Base-by-base conservation (phyloP, 75 land plant species). In the Azolla pinnata region DNA sequence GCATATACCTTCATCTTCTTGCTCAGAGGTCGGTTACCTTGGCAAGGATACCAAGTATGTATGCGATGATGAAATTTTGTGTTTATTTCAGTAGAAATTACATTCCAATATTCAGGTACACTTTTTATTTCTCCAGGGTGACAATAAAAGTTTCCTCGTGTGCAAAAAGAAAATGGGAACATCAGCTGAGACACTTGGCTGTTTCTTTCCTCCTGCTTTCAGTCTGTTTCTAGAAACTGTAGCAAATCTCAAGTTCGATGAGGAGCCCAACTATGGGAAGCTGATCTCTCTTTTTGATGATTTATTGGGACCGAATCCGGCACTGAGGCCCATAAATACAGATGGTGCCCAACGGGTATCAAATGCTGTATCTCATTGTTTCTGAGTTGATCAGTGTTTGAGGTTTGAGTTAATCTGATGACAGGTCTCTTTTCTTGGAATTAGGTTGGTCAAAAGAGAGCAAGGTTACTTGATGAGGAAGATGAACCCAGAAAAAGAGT, bases 111-210 rank as follows among this genome's bases (percentile, higher is more conserved):
- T n/a, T n/a, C n/a, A n/a, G n/a, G n/a, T n/a, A n/a, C 42, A 38
- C 14, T 38, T 14, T 48, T 48, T 48, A 21, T 7, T 5, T 29
- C 50, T 52, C 0, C 38, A 90, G 97, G 97, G 97, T 33, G 97
- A 92, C 67, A 88, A 88, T 50, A 88, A 92, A 67, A 79, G 90
- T 1, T 92, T 85, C 48, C 79, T 92, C 9, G 96, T 88, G 8
- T 92, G 89, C 74, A 92, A 91, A 61, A 92, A 85, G 70, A 92
- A 92, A 63, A 92, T 92, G 95, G 81, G 83, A 31, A 93, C 90
- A 28, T 89, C 96, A 27, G 90, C 90, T 35, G 96, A 93, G 52
- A 61, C 66, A 57, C 72, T 89, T 1, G 89, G 98, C 71, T 88
- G 84, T 57, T 85, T 83, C 66, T 88, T 89, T 59, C 96, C 97